These are phyloP conservation scores for Phaeodactylum tricornutum DNA, from an alignment of 108 stramenopile genomes.

Conservation along the genomic window DNA sequence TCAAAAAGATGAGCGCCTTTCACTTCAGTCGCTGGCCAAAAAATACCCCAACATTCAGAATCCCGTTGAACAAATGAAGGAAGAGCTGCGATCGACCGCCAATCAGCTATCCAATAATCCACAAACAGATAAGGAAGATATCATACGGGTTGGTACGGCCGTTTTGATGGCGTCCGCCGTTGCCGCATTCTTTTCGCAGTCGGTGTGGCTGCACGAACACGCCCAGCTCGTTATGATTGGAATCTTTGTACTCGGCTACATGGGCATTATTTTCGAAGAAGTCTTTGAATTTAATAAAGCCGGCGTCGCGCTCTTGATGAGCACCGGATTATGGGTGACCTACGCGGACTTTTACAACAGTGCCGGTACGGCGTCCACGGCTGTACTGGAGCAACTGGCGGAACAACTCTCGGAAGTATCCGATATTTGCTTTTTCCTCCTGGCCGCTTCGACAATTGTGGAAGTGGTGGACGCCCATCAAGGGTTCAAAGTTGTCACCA, in stretches of 20 bases:
- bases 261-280: conserved; percentile 92
- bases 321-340: conserved; percentile 88
- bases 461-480: conserved; percentile 93
- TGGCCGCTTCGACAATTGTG: conserved; percentile 90
- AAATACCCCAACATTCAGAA: conserved; percentile 61
- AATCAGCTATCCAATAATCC: conserved; percentile 36
- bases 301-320: conserved; percentile 85
- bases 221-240: conserved; percentile 73
- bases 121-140: conserved; percentile 67
- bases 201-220: conserved; percentile 69
- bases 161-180: conserved; percentile 32
- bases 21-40: conserved; percentile 40
- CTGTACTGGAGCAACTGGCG: conserved; percentile 64
- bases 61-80: conserved; percentile 66
- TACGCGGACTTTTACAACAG: conserved; percentile 80
- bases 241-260: conserved; percentile 84
- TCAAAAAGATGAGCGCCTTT: conserved; percentile 70
- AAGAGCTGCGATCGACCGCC: conserved; percentile 63
- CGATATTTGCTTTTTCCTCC: conserved; percentile 90
- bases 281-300: conserved; percentile 93
- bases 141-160: conserved; percentile 51
- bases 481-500: conserved; percentile 92
- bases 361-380: conserved; percentile 48
- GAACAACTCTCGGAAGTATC: conserved; percentile 91
- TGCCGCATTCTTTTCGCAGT: conserved; percentile 58